Base-by-base conservation (phyloP, 2,329 filamentous ascomycete genomes). In the Scortechinia acanthostroma region DNA sequence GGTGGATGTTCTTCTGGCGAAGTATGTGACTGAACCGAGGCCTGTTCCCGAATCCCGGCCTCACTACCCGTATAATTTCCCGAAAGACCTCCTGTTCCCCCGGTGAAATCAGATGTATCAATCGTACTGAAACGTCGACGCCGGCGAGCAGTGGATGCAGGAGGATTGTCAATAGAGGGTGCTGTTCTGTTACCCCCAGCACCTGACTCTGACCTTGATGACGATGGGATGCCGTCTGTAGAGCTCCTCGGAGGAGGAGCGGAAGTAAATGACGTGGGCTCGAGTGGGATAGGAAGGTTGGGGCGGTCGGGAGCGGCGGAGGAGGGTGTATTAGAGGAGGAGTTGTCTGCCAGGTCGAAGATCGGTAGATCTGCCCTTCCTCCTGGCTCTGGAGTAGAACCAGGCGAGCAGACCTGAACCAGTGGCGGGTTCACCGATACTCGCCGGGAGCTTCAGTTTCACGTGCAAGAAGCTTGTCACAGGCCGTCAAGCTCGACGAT, bases 331-430 rank as follows among this genome's bases (percentile, higher is more conserved):
- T 13, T 10, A 40, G 35, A 19, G 20, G 35, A 17, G 35, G 10
- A 17, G 20, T 40, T 40, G 35, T 40, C 6, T 40, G 35, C 35
- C 35, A 40, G 35, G 17, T 40, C 35, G 35, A 10, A 13, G 17
- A 19, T n/a, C n/a, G 25, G 6, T 6, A 40, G 35, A 40, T 40
- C 35, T 40, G 35, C 35, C 35, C 35, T n/a, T 10, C 13, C 20
- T 19, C 35, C 35, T 19, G 35, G 35, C 35, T 40, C 35, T 40
- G 14, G 6, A 19, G 10, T 6, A 40, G 35, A 40, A 40, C 35
- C 35, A 40, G 35, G 35, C 17, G 35, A 40, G 35, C 35, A 40
- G 35, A 40, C 17, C 25, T 30, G n/a, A 10, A n/a, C 25, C 35
- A 40, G 35, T 13, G 17, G 35, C 35, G 35, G 20, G 17, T 40